Evolutionary conservation across 352 stramenopile genomes (phyloP).

Genomic region (Pythium utonaiense): DNA sequence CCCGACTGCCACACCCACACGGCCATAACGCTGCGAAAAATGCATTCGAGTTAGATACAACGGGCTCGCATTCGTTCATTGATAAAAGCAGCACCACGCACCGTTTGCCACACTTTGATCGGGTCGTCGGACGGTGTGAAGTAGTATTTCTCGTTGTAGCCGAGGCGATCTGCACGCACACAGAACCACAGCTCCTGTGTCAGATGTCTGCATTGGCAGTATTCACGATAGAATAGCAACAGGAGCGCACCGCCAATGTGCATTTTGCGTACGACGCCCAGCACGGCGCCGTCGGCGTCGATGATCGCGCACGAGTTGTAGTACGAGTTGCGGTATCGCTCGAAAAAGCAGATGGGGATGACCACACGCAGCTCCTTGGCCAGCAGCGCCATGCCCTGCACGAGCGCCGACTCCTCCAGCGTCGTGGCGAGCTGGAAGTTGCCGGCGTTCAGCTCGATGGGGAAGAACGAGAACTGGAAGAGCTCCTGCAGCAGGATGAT

Average conservation of each 20-base stretch:
- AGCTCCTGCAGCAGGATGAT: constrained; percentile 91
- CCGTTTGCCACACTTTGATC: constrained; percentile 89
- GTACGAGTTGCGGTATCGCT: constrained; percentile 87
- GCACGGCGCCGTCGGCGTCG: constrained; percentile 82
- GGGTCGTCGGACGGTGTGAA: constrained; percentile 88
- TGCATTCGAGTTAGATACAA: background rate
- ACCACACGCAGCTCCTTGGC: constrained; percentile 90
- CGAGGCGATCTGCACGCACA: constrained; percentile 63
- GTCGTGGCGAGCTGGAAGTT: constrained; percentile 88
- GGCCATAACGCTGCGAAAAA: constrained; percentile 72
- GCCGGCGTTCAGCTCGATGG: constrained; percentile 84
- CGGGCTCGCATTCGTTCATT: background rate
- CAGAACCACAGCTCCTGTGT: background rate
- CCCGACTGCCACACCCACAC: constrained; percentile 87
- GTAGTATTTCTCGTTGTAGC: constrained; percentile 93
- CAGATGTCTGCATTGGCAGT: constrained; percentile 32
- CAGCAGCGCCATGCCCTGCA: constrained; percentile 85
- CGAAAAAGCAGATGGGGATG: constrained; percentile 92
- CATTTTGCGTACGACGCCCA: constrained; percentile 88
- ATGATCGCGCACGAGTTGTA: constrained; percentile 92
- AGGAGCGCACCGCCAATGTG: constrained; percentile 76
- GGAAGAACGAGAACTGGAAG: constrained; percentile 91
- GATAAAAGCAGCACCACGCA: constrained; percentile 5
- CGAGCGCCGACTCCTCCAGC: constrained; percentile 76
- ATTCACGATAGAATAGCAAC: background rate